Evolutionary conservation across 2,329 filamentous ascomycete genomes (phyloP).

Genomic region (Sclerotinia trifoliorum): DNA sequence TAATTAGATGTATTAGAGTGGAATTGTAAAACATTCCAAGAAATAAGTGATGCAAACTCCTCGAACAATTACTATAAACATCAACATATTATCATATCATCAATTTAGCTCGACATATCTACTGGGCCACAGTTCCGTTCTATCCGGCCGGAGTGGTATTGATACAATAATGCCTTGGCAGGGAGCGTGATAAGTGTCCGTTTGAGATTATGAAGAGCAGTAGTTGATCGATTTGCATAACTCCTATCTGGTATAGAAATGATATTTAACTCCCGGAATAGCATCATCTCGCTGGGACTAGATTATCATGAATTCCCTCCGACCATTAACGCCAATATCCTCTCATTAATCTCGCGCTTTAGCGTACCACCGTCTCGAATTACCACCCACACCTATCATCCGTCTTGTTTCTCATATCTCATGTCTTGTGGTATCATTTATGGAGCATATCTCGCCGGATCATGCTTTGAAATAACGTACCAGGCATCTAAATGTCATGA

Average conservation of each 20-base stretch:
- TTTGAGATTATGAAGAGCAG: background rate
- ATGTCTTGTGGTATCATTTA: too few relatives aligned
- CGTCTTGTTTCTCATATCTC: too few relatives aligned
- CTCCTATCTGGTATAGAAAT: conserved; percentile 6
- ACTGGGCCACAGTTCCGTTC: background rate
- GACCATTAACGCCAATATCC: background rate
- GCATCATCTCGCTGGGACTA: background rate
- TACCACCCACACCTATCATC: background rate
- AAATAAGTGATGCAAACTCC: background rate
- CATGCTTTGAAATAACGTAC: conserved; percentile 36
- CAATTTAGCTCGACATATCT: background rate
- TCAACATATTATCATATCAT: background rate
- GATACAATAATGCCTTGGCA: background rate
- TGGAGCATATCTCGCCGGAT: conserved; percentile 29
- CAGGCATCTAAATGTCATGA: conserved; percentile 32
- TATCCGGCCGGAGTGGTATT: background rate
- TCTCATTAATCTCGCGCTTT: background rate
- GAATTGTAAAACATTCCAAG: background rate
- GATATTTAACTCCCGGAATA: background rate
- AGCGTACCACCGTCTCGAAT: background rate
- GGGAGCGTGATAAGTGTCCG: background rate
- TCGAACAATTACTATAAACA: background rate
- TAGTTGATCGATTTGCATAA: background rate
- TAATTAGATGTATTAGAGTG: background rate
- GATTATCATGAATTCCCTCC: background rate